A percentile compares a stretch with the other conserved stretches of the same genome.
Conservation (phyloP, 2,329 filamentous ascomycete species). For the Trichoderma arundinaceum region DNA sequence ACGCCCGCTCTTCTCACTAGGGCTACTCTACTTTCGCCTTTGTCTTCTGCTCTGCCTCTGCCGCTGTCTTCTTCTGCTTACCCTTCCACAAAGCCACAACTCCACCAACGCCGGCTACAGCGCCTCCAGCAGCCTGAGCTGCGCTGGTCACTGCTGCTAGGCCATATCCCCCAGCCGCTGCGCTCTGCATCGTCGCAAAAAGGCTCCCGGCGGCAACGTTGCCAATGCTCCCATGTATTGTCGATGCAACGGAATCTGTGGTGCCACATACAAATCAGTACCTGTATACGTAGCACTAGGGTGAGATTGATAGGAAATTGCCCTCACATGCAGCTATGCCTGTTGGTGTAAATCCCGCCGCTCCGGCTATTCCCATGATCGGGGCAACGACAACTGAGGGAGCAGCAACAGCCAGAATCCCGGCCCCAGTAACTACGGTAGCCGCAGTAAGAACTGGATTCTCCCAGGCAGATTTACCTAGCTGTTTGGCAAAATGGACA, state of each 20-base stretch:
- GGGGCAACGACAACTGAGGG: slow-evolving; percentile 32
- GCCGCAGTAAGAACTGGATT: slow-evolving; percentile 5
- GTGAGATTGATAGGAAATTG: too few relatives aligned
- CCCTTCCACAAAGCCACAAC: not conserved
- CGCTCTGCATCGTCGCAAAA: slow-evolving; percentile 45
- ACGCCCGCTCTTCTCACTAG: too few relatives aligned
- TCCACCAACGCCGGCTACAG: slow-evolving; percentile 2
- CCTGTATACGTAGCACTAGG: not conserved
- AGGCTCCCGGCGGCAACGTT: slow-evolving; percentile 36
- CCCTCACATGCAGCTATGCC: slow-evolving; percentile 35
- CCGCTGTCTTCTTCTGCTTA: not conserved
- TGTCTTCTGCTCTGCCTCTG: not conserved
- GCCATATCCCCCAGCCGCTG: slow-evolving; percentile 41
- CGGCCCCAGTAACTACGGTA: slow-evolving; percentile 2
- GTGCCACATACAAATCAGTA: not conserved
- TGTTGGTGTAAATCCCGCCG: slow-evolving; percentile 35
- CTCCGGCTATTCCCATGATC: slow-evolving; percentile 32
- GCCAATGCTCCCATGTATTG: slow-evolving; percentile 40
- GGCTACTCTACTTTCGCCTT: too few relatives aligned
- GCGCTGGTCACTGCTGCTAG: slow-evolving; percentile 35
- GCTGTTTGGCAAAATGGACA: not conserved
- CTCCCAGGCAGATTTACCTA: not conserved
- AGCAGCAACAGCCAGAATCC: slow-evolving; percentile 9
- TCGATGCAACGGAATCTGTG: slow-evolving; percentile 39
- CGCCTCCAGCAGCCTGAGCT: slow-evolving; percentile 33